phyloP scores from a whole-genome alignment of 1,284 basidiomycete species.

The Ganoderma meredithae region DNA sequence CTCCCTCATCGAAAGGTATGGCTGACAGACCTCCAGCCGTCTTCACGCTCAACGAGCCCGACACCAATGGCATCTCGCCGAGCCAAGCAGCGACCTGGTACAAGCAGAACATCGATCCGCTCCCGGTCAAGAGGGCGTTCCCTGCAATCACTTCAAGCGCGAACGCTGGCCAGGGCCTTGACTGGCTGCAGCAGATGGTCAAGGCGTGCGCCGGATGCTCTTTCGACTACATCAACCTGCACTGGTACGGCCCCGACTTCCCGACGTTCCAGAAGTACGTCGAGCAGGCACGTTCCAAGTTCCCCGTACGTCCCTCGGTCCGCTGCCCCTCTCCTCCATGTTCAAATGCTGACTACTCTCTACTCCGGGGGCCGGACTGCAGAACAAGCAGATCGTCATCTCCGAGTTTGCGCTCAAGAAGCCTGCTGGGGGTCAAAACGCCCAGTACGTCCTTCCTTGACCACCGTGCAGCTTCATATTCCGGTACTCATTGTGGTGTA shows the following conservation, averaged over 20 bases:
- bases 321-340: too few species aligned
- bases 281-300: conserved; percentile 4
- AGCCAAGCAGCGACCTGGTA: conserved; percentile 5
- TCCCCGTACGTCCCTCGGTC: neutral
- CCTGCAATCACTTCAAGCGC: conserved; percentile 2
- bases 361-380: neutral
- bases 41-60: conserved; percentile 8
- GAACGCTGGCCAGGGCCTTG: conserved; percentile 1
- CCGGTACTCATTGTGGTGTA: neutral
- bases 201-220: conserved; percentile 3
- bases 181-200: conserved; percentile 13
- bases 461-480: neutral
- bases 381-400: conserved; percentile 7
- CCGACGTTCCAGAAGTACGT: conserved; percentile 5
- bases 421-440: neutral
- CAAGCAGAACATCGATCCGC: conserved; percentile 9
- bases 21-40: neutral
- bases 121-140: conserved; percentile 10
- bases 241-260: conserved; percentile 7
- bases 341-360: neutral
- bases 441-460: neutral
- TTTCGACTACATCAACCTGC: conserved; percentile 10
- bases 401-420: conserved; percentile 10
- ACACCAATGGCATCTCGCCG: conserved; percentile 6
- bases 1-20: too few species aligned